Evolutionary conservation across 345 rosid species (phyloP), one percentile per base, ranked within the genome.

Genomic region (Raphanus raphanistrum): DNA sequence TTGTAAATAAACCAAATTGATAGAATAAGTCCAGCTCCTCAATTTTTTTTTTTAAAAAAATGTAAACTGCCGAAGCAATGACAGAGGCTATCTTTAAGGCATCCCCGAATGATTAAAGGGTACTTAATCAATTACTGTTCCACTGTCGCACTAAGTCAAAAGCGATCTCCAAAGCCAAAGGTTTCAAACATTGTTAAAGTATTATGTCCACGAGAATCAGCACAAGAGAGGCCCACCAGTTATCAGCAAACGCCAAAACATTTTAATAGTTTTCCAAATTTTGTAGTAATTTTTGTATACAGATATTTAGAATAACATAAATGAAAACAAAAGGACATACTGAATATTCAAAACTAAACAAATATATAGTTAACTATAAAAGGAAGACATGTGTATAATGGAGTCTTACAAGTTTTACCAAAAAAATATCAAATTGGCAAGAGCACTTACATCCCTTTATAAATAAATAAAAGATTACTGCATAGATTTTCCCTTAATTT

Each of bases 111-210:
- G 77, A 72, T 78, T 78, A 78, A 72, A 78, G 81, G 31, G 77
- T 35, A 45, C 43, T 61, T 48, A 72, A 72, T 78, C 69, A 48
- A 72, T 66, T 78, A 59, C 63, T 78, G 77, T 66, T 72, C 63
- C 27, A 43, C 57, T 72, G 68, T 78, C 32, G 31, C 73, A 78
- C 31, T 59, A 78, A 78, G 81, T 66, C 81, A 78, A 78, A 78
- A 78, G 81, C 60, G 62, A 72, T 8, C 68, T 59, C 63, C 45
- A 78, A 78, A 78, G 76, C 76, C 76, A 57, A 77, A 77, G 71
- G 50, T 71, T 77, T 77, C 81, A 77, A 71, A 64, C 61, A 72
- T 71, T 66, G 57, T 72, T 72, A 72, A 78, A 78, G 63, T 16
- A 59, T 11, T 12, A 31, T 66, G 77, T 66, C 73, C 73, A 66